Base-by-base conservation (phyloP, 2,329 filamentous ascomycete genomes). In the Aspergillus fumigatus region DNA sequence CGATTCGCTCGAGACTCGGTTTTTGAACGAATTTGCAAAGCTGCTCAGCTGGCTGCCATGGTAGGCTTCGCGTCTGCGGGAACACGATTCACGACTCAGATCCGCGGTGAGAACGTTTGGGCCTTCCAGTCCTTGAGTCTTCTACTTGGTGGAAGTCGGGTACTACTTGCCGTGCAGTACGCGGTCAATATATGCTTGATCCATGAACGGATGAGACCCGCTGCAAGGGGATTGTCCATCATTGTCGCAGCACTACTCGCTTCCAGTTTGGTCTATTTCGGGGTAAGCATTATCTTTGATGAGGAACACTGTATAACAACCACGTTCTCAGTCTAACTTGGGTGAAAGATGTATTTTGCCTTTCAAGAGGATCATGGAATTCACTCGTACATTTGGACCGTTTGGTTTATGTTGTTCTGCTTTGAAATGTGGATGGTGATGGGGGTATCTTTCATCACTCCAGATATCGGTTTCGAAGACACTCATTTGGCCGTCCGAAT, bases 401-500 rank as follows among this genome's bases (percentile, higher is more conserved):
- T 76, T 47, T 83, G 84, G 84, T 86, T 86, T 62, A 65, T 82
- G 29, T 67, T 85, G 14, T 80, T 82, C 58, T 71, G 74, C 2
- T 51, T 81, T 7, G 86, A 88, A 70, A 78, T 80, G 19, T 61
- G 80, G 19, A 63, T 77, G 4, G 79, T 81, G 3, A 77, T 88
- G 35, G 70, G 69, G 4, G 72, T 85, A 4, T 85, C 85, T 9
- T 80, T 78, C 50, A 70, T 76, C 25, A 86, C 79, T 67, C 75
- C 80, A 3, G 79, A 82, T 51, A 76, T 88, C 47, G 83, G 82
- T 53, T 85, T 88, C 65, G 80, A 83, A 57, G 77, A 81, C 55
- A 88, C 84, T 0, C 84, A 87, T 66, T 69, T 88, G 54, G 84
- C 85, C 64, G 83, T 85, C 64, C 79, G 86, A 9, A 82, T 88